Conservation (phyloP, 495 filamentous ascomycete species). For the Lineolata rhizophorae region DNA sequence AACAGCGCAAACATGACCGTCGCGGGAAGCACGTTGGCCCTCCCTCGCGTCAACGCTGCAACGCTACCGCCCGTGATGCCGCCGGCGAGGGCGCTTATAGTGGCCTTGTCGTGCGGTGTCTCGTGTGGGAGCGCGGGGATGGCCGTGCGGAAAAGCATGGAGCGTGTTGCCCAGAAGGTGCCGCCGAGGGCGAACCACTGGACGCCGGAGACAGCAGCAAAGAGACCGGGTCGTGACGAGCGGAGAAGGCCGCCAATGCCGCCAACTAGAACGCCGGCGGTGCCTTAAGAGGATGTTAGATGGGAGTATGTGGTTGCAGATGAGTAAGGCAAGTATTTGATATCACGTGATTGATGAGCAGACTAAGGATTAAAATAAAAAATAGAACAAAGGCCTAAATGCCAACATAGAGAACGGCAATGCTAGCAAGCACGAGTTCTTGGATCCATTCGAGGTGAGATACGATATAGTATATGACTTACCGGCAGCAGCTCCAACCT, state of each 20-base stretch:
- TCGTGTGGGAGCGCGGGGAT: neutral
- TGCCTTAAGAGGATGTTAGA: constrained; percentile 24
- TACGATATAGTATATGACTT: neutral
- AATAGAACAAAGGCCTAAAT: neutral
- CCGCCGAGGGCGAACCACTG: constrained; percentile 64
- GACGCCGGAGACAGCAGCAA: constrained; percentile 45
- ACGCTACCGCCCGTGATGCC: constrained; percentile 40
- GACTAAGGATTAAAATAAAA: constrained; percentile 1
- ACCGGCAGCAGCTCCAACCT: constrained; percentile 3
- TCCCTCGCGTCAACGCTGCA: constrained; percentile 37
- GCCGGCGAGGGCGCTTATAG: constrained; percentile 45
- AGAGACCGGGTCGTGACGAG: constrained; percentile 41
- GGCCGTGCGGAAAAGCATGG: constrained; percentile 21
- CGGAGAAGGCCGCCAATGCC: constrained; percentile 43
- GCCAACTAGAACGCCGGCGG: constrained; percentile 48
- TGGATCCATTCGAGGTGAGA: neutral
- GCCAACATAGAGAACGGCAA: neutral
- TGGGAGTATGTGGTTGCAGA: neutral
- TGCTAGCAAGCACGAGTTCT: too few relatives aligned
- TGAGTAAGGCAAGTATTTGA: neutral
- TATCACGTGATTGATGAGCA: neutral
- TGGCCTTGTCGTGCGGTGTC: constrained; percentile 29
- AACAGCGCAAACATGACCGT: constrained; percentile 39
- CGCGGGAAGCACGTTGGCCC: constrained; percentile 31
- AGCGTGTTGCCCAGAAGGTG: constrained; percentile 40